These are phyloP conservation scores for Pterocarpus macrocarpus DNA, from an alignment of 306 rosid species.

Conservation along the genomic window DNA sequence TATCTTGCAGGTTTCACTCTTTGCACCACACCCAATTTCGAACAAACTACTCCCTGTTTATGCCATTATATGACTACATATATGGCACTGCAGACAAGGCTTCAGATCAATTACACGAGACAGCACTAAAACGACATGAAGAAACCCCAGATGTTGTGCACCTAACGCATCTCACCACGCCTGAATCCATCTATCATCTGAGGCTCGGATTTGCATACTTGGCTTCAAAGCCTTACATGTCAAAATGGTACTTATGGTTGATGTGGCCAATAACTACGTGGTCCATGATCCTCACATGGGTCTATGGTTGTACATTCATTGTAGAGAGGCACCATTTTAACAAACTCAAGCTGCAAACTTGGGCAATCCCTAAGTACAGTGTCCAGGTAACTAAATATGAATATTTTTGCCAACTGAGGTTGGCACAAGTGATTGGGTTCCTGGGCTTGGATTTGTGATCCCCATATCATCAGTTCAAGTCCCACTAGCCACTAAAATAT, in stretches of 20 bases:
- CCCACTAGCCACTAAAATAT: too few species aligned
- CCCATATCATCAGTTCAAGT: too few species aligned
- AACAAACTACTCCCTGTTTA: slow-evolving; percentile 69
- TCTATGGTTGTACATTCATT: slow-evolving; percentile 55
- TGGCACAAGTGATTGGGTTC: too few species aligned
- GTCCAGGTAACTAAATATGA: slow-evolving; percentile 53
- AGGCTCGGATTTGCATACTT: slow-evolving; percentile 63
- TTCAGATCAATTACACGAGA: slow-evolving; percentile 49
- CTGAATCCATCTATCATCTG: slow-evolving; percentile 66
- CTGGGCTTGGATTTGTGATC: too few species aligned
- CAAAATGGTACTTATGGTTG: slow-evolving; percentile 62
- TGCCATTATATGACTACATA: slow-evolving; percentile 74
- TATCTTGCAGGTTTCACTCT: slow-evolving; percentile 63
- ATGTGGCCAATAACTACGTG: slow-evolving; percentile 74
- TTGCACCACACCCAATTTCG: slow-evolving; percentile 79
- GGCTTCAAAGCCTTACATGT: slow-evolving; percentile 53
- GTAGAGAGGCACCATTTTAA: slow-evolving; percentile 60
- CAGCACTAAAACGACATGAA: slow-evolving; percentile 52
- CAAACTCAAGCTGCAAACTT: slow-evolving; percentile 66
- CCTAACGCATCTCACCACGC: slow-evolving; percentile 64
- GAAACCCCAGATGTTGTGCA: slow-evolving; percentile 63
- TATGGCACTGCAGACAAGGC: slow-evolving; percentile 68
- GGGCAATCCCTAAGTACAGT: slow-evolving; percentile 70
- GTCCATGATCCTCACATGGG: slow-evolving; percentile 57
- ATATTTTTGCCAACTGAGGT: neutral